phyloP scores from a whole-genome alignment of 2,329 filamentous ascomycete species.

The Fusarium chlamydosporum region DNA sequence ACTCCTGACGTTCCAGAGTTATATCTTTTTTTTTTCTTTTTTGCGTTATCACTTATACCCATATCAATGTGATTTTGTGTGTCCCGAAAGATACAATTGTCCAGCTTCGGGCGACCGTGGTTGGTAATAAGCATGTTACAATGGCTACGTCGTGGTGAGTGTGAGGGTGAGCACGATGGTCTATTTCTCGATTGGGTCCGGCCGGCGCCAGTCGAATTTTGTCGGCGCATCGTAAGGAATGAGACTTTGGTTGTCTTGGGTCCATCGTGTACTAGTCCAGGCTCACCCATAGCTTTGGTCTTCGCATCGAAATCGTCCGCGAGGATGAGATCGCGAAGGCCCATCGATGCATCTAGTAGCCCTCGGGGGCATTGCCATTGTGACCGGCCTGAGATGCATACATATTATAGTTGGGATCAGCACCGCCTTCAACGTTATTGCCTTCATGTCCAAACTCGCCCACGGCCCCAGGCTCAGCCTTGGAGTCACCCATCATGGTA shows the following conservation, averaged over 20 bases:
- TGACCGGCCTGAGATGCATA: slow-evolving; percentile 69
- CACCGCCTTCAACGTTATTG: slow-evolving; percentile 58
- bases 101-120: background rate
- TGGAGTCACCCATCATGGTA: slow-evolving; percentile 54
- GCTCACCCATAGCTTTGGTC: background rate
- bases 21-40: slow-evolving; percentile 19
- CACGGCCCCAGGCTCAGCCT: slow-evolving; percentile 50
- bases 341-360: slow-evolving; percentile 59
- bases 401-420: slow-evolving; percentile 65
- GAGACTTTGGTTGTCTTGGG: background rate
- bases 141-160: background rate
- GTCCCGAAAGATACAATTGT: slow-evolving; percentile 11
- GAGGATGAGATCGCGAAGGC: background rate
- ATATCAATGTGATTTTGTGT: slow-evolving; percentile 10
- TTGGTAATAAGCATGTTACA: background rate
- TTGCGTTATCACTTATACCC: slow-evolving; percentile 34
- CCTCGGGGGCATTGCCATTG: slow-evolving; percentile 70
- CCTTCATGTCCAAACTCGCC: slow-evolving; percentile 63
- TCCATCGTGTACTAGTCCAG: background rate
- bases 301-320: background rate
- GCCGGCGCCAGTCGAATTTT: background rate
- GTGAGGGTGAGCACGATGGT: background rate
- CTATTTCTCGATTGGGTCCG: background rate
- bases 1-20: slow-evolving; percentile 1
- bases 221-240: background rate